phyloP scores from a whole-genome alignment of 2,329 filamentous ascomycete genomes.

The Fusarium vanettenii region DNA sequence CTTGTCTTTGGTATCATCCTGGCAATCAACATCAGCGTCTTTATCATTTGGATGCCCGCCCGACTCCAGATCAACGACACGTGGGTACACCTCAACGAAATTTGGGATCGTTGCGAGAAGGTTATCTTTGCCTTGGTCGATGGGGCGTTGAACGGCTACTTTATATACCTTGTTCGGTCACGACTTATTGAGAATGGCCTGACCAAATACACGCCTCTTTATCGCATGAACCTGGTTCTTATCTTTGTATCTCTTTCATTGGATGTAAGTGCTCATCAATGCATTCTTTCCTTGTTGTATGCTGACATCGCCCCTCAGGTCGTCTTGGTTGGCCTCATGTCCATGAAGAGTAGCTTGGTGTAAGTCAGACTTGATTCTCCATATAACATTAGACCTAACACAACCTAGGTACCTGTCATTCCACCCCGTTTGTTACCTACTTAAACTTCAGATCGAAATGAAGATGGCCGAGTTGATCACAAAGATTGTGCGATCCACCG shows the following conservation, averaged over 20 bases:
- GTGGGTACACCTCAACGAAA: constrained; percentile 58
- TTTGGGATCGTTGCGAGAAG: constrained; percentile 67
- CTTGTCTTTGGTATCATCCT: constrained; percentile 58
- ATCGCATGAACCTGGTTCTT: constrained; percentile 46
- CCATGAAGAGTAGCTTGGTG: constrained; percentile 41
- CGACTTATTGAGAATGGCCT: constrained; percentile 60
- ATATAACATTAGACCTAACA: background rate
- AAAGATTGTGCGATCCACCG: constrained; percentile 41
- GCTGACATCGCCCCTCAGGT: constrained; percentile 12
- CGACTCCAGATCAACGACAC: constrained; percentile 55
- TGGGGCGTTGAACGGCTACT: constrained; percentile 61
- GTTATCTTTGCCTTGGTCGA: constrained; percentile 62
- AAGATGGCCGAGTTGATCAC: constrained; percentile 61
- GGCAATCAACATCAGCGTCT: constrained; percentile 63
- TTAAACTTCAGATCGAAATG: constrained; percentile 64
- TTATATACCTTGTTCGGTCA: constrained; percentile 58
- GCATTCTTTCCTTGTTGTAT: accelerated
- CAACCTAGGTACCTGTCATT: constrained; percentile 43
- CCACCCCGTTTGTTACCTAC: constrained; percentile 60
- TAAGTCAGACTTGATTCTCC: background rate
- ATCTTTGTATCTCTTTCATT: constrained; percentile 42
- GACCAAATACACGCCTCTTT: constrained; percentile 59
- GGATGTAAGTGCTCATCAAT: constrained; percentile 22
- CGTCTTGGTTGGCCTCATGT: constrained; percentile 43
- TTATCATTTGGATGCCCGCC: constrained; percentile 65